These are phyloP conservation scores for Eucalyptus globulus DNA, from an alignment of 345 rosid species.

Conservation along the genomic window DNA sequence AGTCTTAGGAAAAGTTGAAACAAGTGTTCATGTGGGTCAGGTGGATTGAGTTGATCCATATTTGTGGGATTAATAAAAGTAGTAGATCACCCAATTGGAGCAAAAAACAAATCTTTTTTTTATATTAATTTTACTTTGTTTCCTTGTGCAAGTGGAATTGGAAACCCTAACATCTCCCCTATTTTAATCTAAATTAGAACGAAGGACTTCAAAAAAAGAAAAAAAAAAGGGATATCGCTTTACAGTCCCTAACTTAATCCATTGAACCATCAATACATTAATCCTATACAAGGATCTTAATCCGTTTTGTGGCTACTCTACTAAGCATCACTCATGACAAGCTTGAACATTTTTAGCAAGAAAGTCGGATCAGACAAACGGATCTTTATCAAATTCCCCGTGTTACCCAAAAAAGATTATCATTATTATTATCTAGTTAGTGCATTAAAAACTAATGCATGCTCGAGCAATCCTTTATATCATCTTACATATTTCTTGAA, in stretches of 20 bases:
- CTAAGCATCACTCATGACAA: neutral
- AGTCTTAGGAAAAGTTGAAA: neutral
- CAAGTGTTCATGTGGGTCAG: neutral
- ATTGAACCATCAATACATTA: neutral
- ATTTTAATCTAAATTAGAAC: too few relatives aligned
- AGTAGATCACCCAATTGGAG: neutral
- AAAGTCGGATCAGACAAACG: neutral
- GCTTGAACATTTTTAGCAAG: neutral
- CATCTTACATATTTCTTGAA: neutral
- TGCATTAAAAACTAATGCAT: too few relatives aligned
- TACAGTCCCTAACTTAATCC: neutral
- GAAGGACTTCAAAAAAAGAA: too few relatives aligned
- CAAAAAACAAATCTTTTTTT: too few relatives aligned
- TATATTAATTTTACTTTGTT: too few relatives aligned
- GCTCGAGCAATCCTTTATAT: neutral
- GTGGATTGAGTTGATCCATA: neutral
- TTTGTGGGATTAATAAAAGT: neutral
- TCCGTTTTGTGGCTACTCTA: neutral
- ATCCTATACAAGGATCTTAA: neutral
- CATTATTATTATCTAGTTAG: too few relatives aligned
- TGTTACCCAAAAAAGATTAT: neutral
- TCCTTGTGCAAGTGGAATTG: too few relatives aligned
- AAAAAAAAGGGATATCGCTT: neutral
- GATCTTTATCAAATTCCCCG: accelerated
- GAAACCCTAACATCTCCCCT: neutral